Evolutionary conservation across 1,139 yeast genomes (phyloP), one percentile per base, ranked within the genome.

Genomic region (Zygoascus sp.): DNA sequence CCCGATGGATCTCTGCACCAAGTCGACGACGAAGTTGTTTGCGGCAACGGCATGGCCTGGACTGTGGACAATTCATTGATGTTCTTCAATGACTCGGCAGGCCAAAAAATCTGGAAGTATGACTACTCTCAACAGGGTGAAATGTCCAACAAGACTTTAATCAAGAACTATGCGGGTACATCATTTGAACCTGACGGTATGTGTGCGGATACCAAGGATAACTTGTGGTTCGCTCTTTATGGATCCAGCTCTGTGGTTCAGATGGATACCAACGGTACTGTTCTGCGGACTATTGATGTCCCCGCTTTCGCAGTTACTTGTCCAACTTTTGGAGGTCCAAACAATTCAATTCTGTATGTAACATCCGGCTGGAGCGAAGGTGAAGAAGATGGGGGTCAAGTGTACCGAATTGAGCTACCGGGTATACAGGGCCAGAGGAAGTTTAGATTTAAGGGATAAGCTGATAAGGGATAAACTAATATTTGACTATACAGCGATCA

Each of bases 151-250:
- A 73, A 75, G 47, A 58, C 64, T 36, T 50, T 61, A 15, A 75
- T 74, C 32, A 40, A 44, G 22, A 50, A 54, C 67, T 81, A 75
- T 28, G 65, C 64, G 36, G 66, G 69, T 13, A 53, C 67, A 2
- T 66, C 66, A 46, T 62, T 66, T 2, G 92, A 80, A 58, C 96
- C 96, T 0, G 97, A 88, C 64, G 97, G 97, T 30, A 73, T 84
- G 57, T 74, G 82, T 20, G 67, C 83, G 55, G 81, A 85, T 45
- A 64, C 65, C 6, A 70, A 76, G 40, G 83, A 80, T 16, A 74
- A 80, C 49, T 62, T 88, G 35, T 84, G 77, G 66, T 69, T 80
- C 3, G 83, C 94, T 0, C 75, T 86, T 11, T 45, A 25, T 19
- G 42, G 42, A 38, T 75, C 84, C 1, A 63, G 70, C 40, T 64